Percentiles rank a stretch among this genome's conserved stretches.
Evolutionary conservation across 164 flowering plant genomes (phyloP).

Genomic region (Nelumbo lutea): DNA sequence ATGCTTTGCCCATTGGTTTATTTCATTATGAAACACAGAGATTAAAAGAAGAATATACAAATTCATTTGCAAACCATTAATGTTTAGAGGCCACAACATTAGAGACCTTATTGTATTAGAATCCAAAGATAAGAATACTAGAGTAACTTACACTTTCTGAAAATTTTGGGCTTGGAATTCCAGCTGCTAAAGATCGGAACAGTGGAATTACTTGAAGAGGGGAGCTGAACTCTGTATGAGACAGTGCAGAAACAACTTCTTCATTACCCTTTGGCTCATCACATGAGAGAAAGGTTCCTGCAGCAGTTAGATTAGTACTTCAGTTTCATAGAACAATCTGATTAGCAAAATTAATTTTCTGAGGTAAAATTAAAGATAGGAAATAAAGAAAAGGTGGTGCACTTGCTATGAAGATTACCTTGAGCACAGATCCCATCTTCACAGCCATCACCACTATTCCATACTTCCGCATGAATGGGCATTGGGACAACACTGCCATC

Average conservation of each 20-base stretch:
- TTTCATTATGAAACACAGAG: neutral
- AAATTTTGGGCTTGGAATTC: constrained; percentile 83
- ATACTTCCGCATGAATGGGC: neutral
- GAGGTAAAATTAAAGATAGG: neutral
- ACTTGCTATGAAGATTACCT: constrained; percentile 28
- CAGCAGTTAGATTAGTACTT: constrained; percentile 24
- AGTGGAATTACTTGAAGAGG: constrained; percentile 76
- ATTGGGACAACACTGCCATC: constrained; percentile 15
- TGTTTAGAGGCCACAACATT: constrained; percentile 7
- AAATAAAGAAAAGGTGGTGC: neutral
- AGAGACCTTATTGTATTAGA: neutral
- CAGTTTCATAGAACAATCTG: neutral
- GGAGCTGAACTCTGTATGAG: constrained; percentile 58
- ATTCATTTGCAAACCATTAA: neutral
- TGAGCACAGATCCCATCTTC: constrained; percentile 13
- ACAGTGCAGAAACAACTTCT: constrained; percentile 24
- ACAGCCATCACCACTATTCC: constrained; percentile 4
- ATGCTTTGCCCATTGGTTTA: neutral
- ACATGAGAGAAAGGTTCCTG: constrained; percentile 26
- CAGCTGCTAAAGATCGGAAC: constrained; percentile 74
- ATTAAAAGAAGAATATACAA: neutral
- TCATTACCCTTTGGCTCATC: constrained; percentile 27
- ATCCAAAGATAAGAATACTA: neutral
- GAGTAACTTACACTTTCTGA: constrained; percentile 83
- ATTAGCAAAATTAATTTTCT: neutral